Percentiles rank a stretch among this genome's conserved stretches.
These are phyloP conservation scores for Stygiomarasmius scandens DNA, from an alignment of 1,284 basidiomycete species.

Conservation along the genomic window DNA sequence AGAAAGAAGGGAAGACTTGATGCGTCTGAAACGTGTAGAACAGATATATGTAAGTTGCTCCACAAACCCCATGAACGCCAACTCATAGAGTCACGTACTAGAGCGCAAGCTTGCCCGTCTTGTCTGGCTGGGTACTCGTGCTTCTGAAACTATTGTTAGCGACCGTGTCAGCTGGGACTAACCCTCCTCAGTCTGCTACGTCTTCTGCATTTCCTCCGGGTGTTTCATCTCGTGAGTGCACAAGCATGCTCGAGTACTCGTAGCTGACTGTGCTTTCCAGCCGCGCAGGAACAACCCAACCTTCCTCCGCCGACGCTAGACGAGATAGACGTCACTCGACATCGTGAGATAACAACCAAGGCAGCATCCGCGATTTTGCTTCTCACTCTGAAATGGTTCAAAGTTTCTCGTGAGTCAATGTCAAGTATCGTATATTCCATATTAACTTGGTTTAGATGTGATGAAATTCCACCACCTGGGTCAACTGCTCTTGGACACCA, in stretches of 20 bases:
- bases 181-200: conserved; percentile 59
- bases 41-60: conserved; percentile 79
- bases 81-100: conserved; percentile 28
- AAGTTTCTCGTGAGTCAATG: conserved; percentile 81
- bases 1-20: conserved; percentile 76
- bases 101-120: conserved; percentile 78
- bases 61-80: not conserved
- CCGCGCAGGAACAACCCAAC: conserved; percentile 59
- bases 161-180: conserved; percentile 80
- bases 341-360: conserved; percentile 97
- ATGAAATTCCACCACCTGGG: conserved; percentile 99
- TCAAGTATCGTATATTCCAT: not conserved
- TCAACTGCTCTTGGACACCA: conserved; percentile 93
- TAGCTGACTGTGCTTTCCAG: conserved; percentile 30
- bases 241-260: conserved; percentile 6
- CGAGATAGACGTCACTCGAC: conserved; percentile 92
- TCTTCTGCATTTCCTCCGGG: conserved; percentile 71
- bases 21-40: conserved; percentile 86
- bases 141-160: conserved; percentile 87
- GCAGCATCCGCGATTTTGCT: conserved; percentile 95
- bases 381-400: conserved; percentile 96
- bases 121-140: conserved; percentile 89
- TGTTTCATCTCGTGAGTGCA: conserved; percentile 64
- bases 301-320: conserved; percentile 79
- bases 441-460: no score